Conservation (phyloP, 2,329 filamentous ascomycete genomes). For the Ampelomyces quisqualis region DNA sequence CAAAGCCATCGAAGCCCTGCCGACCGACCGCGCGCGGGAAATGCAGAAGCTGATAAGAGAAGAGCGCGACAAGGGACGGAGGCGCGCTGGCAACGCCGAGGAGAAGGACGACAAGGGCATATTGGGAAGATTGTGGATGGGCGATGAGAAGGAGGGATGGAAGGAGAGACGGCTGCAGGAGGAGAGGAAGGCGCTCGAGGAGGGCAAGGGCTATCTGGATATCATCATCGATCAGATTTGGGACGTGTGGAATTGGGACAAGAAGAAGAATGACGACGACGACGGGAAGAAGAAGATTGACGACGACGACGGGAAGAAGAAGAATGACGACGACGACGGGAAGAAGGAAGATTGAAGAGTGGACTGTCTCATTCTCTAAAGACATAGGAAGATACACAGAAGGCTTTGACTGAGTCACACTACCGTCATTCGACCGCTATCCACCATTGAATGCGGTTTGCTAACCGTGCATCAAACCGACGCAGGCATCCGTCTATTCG, state of each 20-base stretch:
- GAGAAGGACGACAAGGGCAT: conserved; percentile 28
- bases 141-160: conserved; percentile 48
- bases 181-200: conserved; percentile 45
- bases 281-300: too few relatives aligned
- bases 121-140: conserved; percentile 43
- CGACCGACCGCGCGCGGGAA: conserved; percentile 43
- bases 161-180: conserved; percentile 48
- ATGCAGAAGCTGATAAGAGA: conserved; percentile 42
- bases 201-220: conserved; percentile 46
- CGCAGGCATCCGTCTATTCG: conserved; percentile 1
- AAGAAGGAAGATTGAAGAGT: too few relatives aligned
- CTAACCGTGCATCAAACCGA: conserved; percentile 1
- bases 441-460: neutral
- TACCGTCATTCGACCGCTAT: too few relatives aligned
- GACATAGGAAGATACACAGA: too few relatives aligned
- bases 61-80: conserved; percentile 37
- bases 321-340: too few relatives aligned
- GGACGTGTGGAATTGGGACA: conserved; percentile 52
- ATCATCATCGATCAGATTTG: conserved; percentile 51
- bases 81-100: conserved; percentile 36
- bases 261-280: too few relatives aligned
- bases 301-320: neutral
- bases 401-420: too few relatives aligned
- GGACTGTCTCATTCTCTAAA: too few relatives aligned
- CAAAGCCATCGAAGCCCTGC: conserved; percentile 22